Conservation (phyloP, 306 rosid genomes). For the Trifolium fragiferum region DNA sequence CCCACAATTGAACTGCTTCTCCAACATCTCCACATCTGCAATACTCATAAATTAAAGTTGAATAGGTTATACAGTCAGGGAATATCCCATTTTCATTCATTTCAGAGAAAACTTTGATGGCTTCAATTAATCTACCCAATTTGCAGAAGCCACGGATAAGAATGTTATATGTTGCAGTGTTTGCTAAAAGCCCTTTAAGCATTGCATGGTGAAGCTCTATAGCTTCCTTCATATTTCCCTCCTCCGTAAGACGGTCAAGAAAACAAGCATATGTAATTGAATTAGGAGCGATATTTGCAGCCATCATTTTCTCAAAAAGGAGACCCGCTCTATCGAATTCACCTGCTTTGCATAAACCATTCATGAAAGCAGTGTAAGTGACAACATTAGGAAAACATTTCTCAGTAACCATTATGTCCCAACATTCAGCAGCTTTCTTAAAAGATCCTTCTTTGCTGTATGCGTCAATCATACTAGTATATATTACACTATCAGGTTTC, state of each 20-base stretch:
- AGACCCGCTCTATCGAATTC: constrained; percentile 65
- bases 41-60: constrained; percentile 79
- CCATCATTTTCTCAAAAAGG: constrained; percentile 68
- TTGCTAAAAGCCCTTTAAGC: constrained; percentile 69
- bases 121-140: constrained; percentile 75
- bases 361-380: constrained; percentile 81
- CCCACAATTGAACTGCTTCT: constrained; percentile 76
- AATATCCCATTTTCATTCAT: constrained; percentile 69
- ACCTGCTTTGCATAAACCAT: constrained; percentile 86
- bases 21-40: constrained; percentile 70
- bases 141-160: constrained; percentile 87
- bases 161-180: constrained; percentile 77
- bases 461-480: constrained; percentile 84
- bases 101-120: constrained; percentile 63
- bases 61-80: constrained; percentile 86
- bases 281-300: constrained; percentile 59
- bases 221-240: constrained; percentile 85
- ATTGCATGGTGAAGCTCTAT: constrained; percentile 70
- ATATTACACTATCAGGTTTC: constrained; percentile 77
- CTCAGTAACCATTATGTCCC: constrained; percentile 80
- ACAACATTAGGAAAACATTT: constrained; percentile 78
- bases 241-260: constrained; percentile 67
- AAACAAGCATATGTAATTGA: constrained; percentile 80
- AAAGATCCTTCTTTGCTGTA: constrained; percentile 73
- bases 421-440: constrained; percentile 62